Conservation (phyloP, 352 stramenopile species). For the Synura sp. region DNA sequence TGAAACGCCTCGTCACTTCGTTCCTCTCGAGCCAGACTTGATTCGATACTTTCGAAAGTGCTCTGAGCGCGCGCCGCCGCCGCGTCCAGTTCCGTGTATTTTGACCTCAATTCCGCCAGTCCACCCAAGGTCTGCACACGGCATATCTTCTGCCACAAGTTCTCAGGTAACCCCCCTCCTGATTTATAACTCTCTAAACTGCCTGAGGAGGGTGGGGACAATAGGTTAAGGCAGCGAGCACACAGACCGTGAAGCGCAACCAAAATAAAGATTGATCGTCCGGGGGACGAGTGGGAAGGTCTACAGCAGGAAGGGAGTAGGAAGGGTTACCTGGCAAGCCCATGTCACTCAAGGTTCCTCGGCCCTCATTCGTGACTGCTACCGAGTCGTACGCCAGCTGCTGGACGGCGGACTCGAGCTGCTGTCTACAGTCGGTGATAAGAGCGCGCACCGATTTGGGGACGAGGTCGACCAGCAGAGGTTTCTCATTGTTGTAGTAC, state of each 20-base stretch:
- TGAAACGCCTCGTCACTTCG: not conserved
- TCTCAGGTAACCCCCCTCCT: not conserved
- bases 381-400: not conserved
- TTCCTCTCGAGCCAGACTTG: not conserved
- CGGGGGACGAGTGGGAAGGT: too few relatives aligned
- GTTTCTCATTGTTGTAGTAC: not conserved
- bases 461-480: not conserved
- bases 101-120: not conserved
- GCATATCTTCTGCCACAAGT: not conserved
- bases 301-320: too few relatives aligned
- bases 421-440: too few relatives aligned
- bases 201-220: too few relatives aligned
- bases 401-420: not conserved
- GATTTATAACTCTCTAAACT: conserved; percentile 6
- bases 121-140: not conserved
- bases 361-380: conserved; percentile 7
- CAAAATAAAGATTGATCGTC: too few relatives aligned
- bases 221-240: too few relatives aligned
- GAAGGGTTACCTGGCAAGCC: conserved; percentile 13
- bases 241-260: too few relatives aligned
- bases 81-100: not conserved
- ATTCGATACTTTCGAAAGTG: not conserved
- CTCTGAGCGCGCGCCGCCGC: not conserved
- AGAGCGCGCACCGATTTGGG: not conserved
- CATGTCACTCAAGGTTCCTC: not conserved